Percentiles rank a stretch among this genome's conserved stretches.
phyloP scores from a whole-genome alignment of 371 early-diverging fungal species.

The Gilbertella persicaria region DNA sequence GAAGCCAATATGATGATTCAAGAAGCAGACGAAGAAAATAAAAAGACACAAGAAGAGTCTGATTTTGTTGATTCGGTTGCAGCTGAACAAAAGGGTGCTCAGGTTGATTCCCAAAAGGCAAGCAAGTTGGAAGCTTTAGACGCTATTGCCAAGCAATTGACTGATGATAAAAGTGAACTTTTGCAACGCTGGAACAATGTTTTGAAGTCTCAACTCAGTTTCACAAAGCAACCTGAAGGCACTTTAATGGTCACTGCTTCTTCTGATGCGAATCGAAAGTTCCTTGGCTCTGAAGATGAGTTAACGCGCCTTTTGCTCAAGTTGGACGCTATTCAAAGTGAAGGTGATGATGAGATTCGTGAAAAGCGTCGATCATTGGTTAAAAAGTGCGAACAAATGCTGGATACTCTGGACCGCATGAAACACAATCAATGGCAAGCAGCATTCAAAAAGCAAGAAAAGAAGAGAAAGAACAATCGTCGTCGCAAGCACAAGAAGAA shows the following conservation, averaged over 20 bases:
- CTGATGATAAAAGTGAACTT: slow-evolving; percentile 2
- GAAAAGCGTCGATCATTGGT: slow-evolving; percentile 32
- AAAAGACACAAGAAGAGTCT: neutral
- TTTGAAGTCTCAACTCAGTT: slow-evolving; percentile 1
- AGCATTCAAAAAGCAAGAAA: neutral
- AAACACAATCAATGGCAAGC: slow-evolving; percentile 45
- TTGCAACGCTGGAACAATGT: slow-evolving; percentile 9
- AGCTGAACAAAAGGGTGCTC: slow-evolving; percentile 18
- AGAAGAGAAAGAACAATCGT: neutral
- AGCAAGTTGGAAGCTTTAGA: slow-evolving; percentile 4
- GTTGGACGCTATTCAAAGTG: slow-evolving; percentile 37
- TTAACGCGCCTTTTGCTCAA: slow-evolving; percentile 33
- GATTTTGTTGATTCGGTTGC: slow-evolving; percentile 19
- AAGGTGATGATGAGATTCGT: slow-evolving; percentile 36
- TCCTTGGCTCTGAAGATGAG: slow-evolving; percentile 33
- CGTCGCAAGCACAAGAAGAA: neutral
- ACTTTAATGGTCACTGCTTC: slow-evolving; percentile 22
- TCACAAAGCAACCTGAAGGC: slow-evolving; percentile 13
- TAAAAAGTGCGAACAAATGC: slow-evolving; percentile 28
- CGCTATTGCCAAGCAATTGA: slow-evolving; percentile 1
- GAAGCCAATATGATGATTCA: neutral
- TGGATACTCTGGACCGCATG: slow-evolving; percentile 38
- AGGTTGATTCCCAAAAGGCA: slow-evolving; percentile 4
- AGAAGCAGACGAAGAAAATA: neutral
- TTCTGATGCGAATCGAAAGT: slow-evolving; percentile 24